Percentiles rank a stretch among this genome's conserved stretches.
Conservation (phyloP, 2,329 filamentous ascomycete species). For the Fusarium dimerum region DNA sequence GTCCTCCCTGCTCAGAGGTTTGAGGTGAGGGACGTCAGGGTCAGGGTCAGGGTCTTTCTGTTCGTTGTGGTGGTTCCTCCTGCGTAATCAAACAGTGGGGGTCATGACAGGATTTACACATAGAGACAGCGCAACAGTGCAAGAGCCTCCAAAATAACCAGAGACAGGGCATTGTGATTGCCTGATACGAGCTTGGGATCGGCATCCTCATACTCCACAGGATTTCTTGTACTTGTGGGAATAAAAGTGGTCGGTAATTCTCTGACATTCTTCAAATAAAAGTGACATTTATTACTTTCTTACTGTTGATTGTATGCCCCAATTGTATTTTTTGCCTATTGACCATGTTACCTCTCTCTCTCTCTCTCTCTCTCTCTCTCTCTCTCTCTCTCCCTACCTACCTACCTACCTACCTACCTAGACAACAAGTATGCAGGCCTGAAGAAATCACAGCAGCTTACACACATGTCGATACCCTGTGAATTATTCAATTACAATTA, state of each 20-base stretch:
- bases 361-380: too few relatives aligned
- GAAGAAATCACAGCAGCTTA: too few relatives aligned
- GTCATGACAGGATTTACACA: neutral
- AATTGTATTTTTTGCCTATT: too few relatives aligned
- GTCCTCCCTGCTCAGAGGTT: too few relatives aligned
- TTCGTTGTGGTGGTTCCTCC: neutral
- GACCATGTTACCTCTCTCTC: too few relatives aligned
- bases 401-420: too few relatives aligned
- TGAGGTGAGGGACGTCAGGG: too few relatives aligned
- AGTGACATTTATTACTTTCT: too few relatives aligned
- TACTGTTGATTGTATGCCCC: too few relatives aligned
- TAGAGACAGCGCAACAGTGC: neutral
- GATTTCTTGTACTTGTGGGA: neutral
- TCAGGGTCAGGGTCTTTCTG: neutral
- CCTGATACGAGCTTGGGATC: neutral
- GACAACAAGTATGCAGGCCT: too few relatives aligned
- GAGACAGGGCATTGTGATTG: neutral
- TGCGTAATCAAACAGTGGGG: neutral
- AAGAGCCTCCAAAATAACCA: neutral
- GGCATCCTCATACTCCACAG: neutral
- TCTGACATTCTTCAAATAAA: neutral
- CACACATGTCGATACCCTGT: too few relatives aligned
- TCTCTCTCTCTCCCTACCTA: too few relatives aligned
- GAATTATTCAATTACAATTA: conserved; percentile 9
- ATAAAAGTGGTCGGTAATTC: neutral